Evolutionary conservation across 495 filamentous ascomycete genomes (phyloP).

Genomic region (Neurospora tetraspora): DNA sequence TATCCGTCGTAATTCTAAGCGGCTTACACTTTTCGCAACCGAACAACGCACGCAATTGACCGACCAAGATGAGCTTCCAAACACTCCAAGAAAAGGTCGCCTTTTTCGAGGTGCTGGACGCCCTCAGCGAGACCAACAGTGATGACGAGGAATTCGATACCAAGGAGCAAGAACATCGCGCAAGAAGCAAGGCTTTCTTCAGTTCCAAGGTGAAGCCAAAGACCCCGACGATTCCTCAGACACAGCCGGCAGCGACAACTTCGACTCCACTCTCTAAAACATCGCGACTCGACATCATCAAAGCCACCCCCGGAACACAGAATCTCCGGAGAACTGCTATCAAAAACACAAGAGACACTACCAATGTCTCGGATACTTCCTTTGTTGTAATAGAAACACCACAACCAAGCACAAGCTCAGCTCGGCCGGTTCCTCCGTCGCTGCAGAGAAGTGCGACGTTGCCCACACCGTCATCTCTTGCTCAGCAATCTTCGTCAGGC

Average conservation of each 20-base stretch:
- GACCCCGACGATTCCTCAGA: not conserved
- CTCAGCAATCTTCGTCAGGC: conserved; percentile 14
- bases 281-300: conserved; percentile 6
- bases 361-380: not conserved
- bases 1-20: not conserved
- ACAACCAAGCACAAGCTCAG: conserved; percentile 7
- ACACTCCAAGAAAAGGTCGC: conserved; percentile 16
- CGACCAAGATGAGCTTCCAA: conserved; percentile 8
- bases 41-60: not conserved
- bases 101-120: conserved; percentile 20
- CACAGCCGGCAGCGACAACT: conserved; percentile 8
- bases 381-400: conserved; percentile 19
- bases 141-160: conserved; percentile 15
- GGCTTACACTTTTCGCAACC: not conserved
- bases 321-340: not conserved
- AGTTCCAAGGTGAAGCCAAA: conserved; percentile 1
- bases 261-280: not conserved
- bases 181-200: conserved; percentile 15
- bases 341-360: not conserved
- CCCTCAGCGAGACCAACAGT: conserved; percentile 7
- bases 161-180: conserved; percentile 13
- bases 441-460: conserved; percentile 16
- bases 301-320: conserved; percentile 12
- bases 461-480: conserved; percentile 2
- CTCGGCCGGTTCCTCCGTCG: conserved; percentile 2